Evolutionary conservation across 78 protist genomes (phyloP).

Genomic region (Creolimax fragrantissima): DNA sequence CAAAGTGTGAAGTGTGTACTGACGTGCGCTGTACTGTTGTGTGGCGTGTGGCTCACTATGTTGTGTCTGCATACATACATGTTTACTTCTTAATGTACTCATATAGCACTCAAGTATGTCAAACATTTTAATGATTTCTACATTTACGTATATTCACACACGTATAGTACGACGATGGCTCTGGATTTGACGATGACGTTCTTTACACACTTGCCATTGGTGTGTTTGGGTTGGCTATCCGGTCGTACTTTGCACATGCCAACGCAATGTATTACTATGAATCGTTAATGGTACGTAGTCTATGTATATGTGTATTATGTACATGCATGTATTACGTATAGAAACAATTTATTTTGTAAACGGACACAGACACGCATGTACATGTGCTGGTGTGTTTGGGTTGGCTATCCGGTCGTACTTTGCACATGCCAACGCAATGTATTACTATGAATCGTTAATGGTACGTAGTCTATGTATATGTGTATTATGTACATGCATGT

Average conservation of each 20-base stretch:
- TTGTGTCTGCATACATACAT: too few relatives aligned
- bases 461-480: neutral
- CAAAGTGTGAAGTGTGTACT: neutral
- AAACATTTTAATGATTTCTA: too few relatives aligned
- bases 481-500: neutral
- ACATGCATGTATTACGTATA: neutral
- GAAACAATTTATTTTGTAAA: too few relatives aligned
- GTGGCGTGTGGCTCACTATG: neutral
- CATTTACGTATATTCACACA: too few relatives aligned
- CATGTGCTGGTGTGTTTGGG: neutral
- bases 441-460: neutral
- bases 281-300: neutral
- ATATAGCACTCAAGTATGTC: too few relatives aligned
- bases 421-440: neutral
- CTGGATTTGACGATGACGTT: neutral
- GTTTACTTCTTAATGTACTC: too few relatives aligned
- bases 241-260: neutral
- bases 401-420: neutral
- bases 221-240: neutral
- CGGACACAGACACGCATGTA: too few relatives aligned
- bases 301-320: neutral
- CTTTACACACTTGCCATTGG: neutral
- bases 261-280: neutral
- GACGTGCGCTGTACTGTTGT: neutral
- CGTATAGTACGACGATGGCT: neutral